Base-by-base conservation (phyloP, 257 asterid species). In the Apocynum venetum region DNA sequence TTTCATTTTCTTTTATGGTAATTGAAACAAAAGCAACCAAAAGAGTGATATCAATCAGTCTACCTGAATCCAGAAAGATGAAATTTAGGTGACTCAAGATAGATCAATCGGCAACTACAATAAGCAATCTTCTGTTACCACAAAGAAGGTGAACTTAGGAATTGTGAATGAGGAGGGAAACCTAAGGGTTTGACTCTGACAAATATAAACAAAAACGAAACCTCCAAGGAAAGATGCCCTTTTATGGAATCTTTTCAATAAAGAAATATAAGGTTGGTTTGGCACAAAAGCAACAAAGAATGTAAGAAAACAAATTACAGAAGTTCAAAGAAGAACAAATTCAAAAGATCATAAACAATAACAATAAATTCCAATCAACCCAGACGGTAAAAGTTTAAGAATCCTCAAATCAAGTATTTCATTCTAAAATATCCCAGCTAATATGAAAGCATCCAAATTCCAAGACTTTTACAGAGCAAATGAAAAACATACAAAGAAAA, bases 241-340 rank as follows among this genome's bases (percentile, higher is more conserved):
- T 78, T 82, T 79, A 48, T 76, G 77, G 41, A 14, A 38, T 76
- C 56, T 79, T 83, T 52, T 15, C 56, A 76, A 31, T 83, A 81
- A 83, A 84, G 66, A 31, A 73, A 40, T 67, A 35, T 44, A 74
- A 67, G 53, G 80, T 82, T 72, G 83, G 88, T 82, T 87, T 59
- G 92, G 92, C 80, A 78, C 68, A 72, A 83, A 76, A 86, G 90
- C 92, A 88, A 76, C 83, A 70, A 75, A 60, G 35, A 66, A 44
- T 9, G 4, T 48, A 55, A 77, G 53, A 67, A 83, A 81, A 78
- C 76, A 80, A 77, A 80, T 66, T 51, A 53, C 38, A 63, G 73
- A 82, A 84, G 86, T 79, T 84, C 75, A 78, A 69, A 65, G 71
- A 65, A 44, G 56, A 57, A 44, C 61, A 47, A 15, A 64, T 48